Evolutionary conservation across 2,329 filamentous ascomycete genomes (phyloP), one percentile per base, ranked within the genome.

Genomic region (Talaromyces sp.): DNA sequence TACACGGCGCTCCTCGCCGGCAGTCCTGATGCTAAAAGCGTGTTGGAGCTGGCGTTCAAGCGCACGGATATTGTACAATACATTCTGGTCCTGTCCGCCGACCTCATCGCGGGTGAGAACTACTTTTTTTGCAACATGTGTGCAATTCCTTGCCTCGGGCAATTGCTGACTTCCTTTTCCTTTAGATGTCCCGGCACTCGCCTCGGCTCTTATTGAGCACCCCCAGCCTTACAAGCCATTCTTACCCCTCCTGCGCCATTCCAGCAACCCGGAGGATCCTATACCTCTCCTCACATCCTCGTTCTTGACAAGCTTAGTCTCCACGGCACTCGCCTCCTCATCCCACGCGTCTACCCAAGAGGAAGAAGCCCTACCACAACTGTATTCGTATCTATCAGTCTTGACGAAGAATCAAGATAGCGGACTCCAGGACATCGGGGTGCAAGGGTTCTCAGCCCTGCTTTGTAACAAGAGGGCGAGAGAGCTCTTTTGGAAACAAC

Each of bases 21-120:
- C 57, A 81, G 81, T 62, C 76, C 79, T 59, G 80, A 82, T 63
- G 85, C 84, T 64, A 83, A 86, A 69, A 92, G 89, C 76, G 90
- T 97, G 64, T 83, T 98, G 68, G 91, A 97, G 79, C 88, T 88
- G 64, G 92, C 93, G 52, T 86, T 88, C 36, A 93, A 92, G 82
- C 88, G 93, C 69, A 85, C 88, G 73, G 93, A 97, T 79, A 92
- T 99, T 68, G 85, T 97, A 66, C 94, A 97, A 79, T 97, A 98
- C 76, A 90, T 97, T 73, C 83, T 99, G 63, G 94, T 98, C 55
- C 81, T 99, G 71, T 84, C 95, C 64, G 88, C 87, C 65, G 95
- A 99, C 74, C 80, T 99, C 66, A 87, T 98, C 64, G 90, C 94
- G 73, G 87, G 93, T 96, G 82, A 70, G 60, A 30, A 23, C 14